Base-by-base conservation (phyloP, 768 basidiomycete species). In the Leccinum longicurvipes region DNA sequence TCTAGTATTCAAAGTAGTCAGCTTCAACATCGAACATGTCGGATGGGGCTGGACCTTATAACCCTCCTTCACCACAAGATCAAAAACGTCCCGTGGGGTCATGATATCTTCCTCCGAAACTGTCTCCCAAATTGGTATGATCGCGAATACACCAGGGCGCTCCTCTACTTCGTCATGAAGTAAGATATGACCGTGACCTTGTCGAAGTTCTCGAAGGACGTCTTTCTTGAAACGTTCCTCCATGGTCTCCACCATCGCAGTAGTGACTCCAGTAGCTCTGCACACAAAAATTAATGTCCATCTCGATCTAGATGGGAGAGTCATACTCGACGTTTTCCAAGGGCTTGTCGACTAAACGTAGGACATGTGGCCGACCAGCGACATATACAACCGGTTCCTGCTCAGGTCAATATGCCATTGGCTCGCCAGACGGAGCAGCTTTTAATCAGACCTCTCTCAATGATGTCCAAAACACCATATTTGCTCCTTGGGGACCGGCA, bases 81-180 rank as follows among this genome's bases (percentile, higher is more conserved):
- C 73, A 64, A 91, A 91, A 1, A 89, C 89, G 56, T 93, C 91
- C 61, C 87, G 74, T 3, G 93, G 91, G 0, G 93, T 96, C 79
- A 94, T 82, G 58, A 95, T 91, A 45, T 95, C 92, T 24, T 78
- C 78, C 56, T 89, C 86, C 2, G 80, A 75, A 3, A 96, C 86
- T 2, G 83, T 85, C 72, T 98, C 95, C 96, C 95, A 99, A 47
- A 94, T 85, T 1, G 97, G 95, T 34, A 97, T 87, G 60, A 99
- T 90, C 10, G 87, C 81, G 72, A 93, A 98, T 1, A 84, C 79
- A 2, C 95, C 95, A 1, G 94, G 91, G 36, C 89, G 81, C 53
- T 96, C 94, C 70, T 97, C 95, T 6, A 97, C 83, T 73, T 99
- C 96, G 63, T 98, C 96, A 60, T 98, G 97, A 2, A 98, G 80